These are phyloP conservation scores for Diplodia seriata DNA, from an alignment of 2,329 filamentous ascomycete genomes.

Conservation along the genomic window DNA sequence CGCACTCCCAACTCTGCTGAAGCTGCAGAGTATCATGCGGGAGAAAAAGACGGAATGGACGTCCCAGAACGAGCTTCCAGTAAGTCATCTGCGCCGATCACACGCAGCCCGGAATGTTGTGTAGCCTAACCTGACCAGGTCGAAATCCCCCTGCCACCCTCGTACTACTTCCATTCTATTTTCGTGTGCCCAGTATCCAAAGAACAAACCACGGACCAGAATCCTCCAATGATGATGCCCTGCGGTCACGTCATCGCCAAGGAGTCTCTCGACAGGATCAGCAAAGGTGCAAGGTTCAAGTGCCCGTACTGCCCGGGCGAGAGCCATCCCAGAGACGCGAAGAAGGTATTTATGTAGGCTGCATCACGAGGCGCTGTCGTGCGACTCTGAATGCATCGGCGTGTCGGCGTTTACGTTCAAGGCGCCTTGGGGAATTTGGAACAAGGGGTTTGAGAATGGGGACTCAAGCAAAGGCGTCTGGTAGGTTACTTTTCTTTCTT, in stretches of 20 bases:
- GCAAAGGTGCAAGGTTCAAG: slow-evolving; percentile 84
- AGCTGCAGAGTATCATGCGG: slow-evolving; percentile 85
- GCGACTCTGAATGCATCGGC: slow-evolving; percentile 20
- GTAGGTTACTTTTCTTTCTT: slow-evolving; percentile 20
- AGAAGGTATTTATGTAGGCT: slow-evolving; percentile 70
- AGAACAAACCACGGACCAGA: slow-evolving; percentile 89
- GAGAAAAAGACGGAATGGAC: slow-evolving; percentile 95
- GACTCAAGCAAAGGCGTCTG: slow-evolving; percentile 8
- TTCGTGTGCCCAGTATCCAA: slow-evolving; percentile 98
- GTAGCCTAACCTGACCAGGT: slow-evolving; percentile 51
- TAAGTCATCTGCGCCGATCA: slow-evolving; percentile 56
- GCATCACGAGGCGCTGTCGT: slow-evolving; percentile 7
- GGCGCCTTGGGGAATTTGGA: slow-evolving; percentile 6
- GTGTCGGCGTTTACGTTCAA: slow-evolving; percentile 21
- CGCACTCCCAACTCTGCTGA: slow-evolving; percentile 85
- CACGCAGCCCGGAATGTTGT: slow-evolving; percentile 43
- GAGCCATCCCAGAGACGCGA: slow-evolving; percentile 77
- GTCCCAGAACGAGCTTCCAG: slow-evolving; percentile 85
- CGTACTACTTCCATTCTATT: slow-evolving; percentile 85
- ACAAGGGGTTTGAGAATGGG: slow-evolving; percentile 1
- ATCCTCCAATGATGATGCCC: slow-evolving; percentile 95
- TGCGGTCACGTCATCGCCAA: slow-evolving; percentile 93
- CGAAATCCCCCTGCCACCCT: slow-evolving; percentile 69
- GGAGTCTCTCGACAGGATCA: slow-evolving; percentile 80
- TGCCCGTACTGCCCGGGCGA: slow-evolving; percentile 95